Evolutionary conservation across 768 basidiomycete genomes (phyloP), one percentile per base, ranked within the genome.

Genomic region (Amanita inopinata): DNA sequence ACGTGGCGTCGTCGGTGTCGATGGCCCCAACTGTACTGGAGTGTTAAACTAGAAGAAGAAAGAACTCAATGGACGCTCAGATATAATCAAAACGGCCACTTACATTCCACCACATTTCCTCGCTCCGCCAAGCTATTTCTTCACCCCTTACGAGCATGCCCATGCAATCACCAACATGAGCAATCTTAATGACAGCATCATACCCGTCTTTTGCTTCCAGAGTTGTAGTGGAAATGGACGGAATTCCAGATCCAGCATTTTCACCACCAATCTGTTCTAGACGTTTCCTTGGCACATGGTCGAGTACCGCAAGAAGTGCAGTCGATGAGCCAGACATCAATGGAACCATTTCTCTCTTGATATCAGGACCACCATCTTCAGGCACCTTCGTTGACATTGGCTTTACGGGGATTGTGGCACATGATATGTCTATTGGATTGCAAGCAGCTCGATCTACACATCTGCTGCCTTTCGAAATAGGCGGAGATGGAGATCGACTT

Each of bases 41-140:
- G 65, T 73, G 57, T 71, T 70, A 51, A 55, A 67, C 56, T 56
- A 43, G 4, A 30, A 40, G 23, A 42, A 22, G 2, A 43, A 33
- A 40, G 23, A 10, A 25, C 19, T 18, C 32, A 15, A 28, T 4
- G 18, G 11, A 15, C 8, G 38, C 38, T 18, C 12, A 19, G 17
- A 42, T 50, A 40, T 43, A 32, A 32, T 37, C 11, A 9, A 30
- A 12, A 7, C 8, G 7, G 8, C 40, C 25, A 68, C 77, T 57
- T 54, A 78, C 78, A 10, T 70, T 73, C 74, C 89, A 91, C 78
- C 91, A 92, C 87, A 94, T 93, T 60, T 96, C 93, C 32, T 86
- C 76, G 37, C 80, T 85, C 23, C 91, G 71, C 80, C 90, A 96
- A 1, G 79, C 75, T 33, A 96, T 78, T 41, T 76, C 68, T 33